These are phyloP conservation scores for Bondarzewia mesenterica DNA, from an alignment of 1,284 basidiomycete genomes.

Conservation along the genomic window DNA sequence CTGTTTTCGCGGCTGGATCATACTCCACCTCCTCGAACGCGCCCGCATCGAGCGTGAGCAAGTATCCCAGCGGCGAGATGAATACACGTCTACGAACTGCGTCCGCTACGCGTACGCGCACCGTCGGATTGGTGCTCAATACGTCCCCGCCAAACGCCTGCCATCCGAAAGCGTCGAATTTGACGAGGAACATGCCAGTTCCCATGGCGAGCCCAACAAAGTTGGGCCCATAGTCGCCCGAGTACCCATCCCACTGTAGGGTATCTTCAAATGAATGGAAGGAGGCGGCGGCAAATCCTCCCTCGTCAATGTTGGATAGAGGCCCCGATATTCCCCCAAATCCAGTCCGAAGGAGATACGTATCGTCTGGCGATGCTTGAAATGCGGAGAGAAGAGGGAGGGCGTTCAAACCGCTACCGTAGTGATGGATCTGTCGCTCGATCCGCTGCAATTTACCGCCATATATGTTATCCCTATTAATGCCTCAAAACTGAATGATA, in stretches of 20 bases:
- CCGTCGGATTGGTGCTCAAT: slow-evolving; percentile 29
- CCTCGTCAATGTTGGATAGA: slow-evolving; percentile 46
- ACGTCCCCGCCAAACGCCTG: slow-evolving; percentile 51
- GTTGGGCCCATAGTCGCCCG: slow-evolving; percentile 54
- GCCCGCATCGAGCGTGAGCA: slow-evolving; percentile 45
- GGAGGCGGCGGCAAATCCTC: slow-evolving; percentile 48
- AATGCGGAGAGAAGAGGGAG: slow-evolving; percentile 45
- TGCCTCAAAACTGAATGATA: not conserved
- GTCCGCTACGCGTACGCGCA: slow-evolving; percentile 39
- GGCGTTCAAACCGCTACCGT: slow-evolving; percentile 51
- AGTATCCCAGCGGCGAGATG: slow-evolving; percentile 39
- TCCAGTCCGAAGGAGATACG: slow-evolving; percentile 44
- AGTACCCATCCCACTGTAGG: slow-evolving; percentile 51
- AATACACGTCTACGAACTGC: slow-evolving; percentile 43
- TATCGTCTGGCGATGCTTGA: slow-evolving; percentile 37
- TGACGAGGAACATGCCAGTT: slow-evolving; percentile 42
- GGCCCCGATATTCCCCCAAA: slow-evolving; percentile 47
- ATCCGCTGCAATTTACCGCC: slow-evolving; percentile 48
- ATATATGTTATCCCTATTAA: slow-evolving; percentile 45
- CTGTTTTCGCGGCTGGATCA: slow-evolving; percentile 28
- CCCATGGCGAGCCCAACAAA: slow-evolving; percentile 50
- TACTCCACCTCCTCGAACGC: slow-evolving; percentile 41
- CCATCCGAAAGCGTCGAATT: slow-evolving; percentile 55
- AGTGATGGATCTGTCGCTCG: slow-evolving; percentile 54
- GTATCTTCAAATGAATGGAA: slow-evolving; percentile 54